Percentiles rank a stretch among this genome's conserved stretches.
Evolutionary conservation across 2,329 filamentous ascomycete species (phyloP).

Genomic region (Amauroascus niger): DNA sequence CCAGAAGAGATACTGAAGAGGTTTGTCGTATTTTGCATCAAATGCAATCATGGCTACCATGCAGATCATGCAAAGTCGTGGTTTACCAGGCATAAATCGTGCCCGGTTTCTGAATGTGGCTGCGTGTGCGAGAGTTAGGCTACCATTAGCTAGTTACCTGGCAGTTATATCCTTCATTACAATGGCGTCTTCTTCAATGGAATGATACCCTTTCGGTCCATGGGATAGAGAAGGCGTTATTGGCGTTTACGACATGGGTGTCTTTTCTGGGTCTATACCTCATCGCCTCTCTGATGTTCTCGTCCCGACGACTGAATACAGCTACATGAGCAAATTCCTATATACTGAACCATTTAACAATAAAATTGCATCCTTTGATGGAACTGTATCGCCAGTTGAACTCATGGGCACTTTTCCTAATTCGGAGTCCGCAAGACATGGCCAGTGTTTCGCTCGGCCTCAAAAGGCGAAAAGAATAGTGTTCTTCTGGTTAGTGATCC

Average conservation of each 20-base stretch:
- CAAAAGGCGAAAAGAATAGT: constrained; percentile 3
- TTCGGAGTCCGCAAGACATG: too few relatives aligned
- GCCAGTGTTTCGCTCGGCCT: not conserved
- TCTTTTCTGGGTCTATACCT: not conserved
- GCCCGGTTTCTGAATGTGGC: constrained; percentile 47
- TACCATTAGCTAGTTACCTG: not conserved
- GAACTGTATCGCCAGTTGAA: too few relatives aligned
- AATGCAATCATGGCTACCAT: constrained; percentile 56
- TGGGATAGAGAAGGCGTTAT: not conserved
- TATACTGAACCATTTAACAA: too few relatives aligned
- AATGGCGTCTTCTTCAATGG: not conserved
- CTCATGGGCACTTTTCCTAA: too few relatives aligned
- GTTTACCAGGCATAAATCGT: constrained; percentile 48
- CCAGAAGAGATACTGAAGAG: constrained; percentile 43
- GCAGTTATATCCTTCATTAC: not conserved
- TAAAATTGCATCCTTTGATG: too few relatives aligned
- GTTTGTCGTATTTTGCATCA: constrained; percentile 52
- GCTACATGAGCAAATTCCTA: too few relatives aligned
- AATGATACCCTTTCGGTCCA: constrained; percentile 1
- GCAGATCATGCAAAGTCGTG: constrained; percentile 53
- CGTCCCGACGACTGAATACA: too few relatives aligned
- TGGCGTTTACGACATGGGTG: not conserved
- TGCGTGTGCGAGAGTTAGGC: constrained; percentile 41
- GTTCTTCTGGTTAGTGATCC: too few relatives aligned
- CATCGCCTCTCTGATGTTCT: not conserved